Evolutionary conservation across 768 basidiomycete species (phyloP), one percentile per base, ranked within the genome.

Genomic region (Megacollybia marginata): DNA sequence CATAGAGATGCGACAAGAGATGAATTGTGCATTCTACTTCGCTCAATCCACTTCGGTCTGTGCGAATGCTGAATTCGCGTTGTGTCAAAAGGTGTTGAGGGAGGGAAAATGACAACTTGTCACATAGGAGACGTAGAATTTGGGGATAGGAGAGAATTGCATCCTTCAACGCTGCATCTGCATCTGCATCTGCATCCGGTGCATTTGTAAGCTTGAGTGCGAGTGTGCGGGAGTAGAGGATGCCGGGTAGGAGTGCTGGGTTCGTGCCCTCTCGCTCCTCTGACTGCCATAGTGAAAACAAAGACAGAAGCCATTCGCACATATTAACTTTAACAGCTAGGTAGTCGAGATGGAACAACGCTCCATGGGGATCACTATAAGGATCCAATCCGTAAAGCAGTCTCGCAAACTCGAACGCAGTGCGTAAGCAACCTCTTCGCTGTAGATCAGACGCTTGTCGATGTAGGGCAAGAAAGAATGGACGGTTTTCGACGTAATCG

Each of bases 401-500:
- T n/a, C 87, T 79, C 0, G 90, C 82, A 57, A 92, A 93, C 61
- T 96, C 92, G 64, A 96, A 95, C 0, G 92, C 82, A 0, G 95
- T 92, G 15, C 92, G 79, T 48, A 85, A 79, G 57, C 91, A 91
- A 0, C 95, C 96, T 36, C 95, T 72, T n/a, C 91, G 80, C 50
- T 88, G 85, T 5, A 96, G 73, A 55, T 94, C 88, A 9, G 81
- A 78, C 2, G 93, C 76, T 59, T 90, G 85, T 49, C 92, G 76
- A 56, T 92, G 89, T 1, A 96, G 53, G 1, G 89, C 92, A 7
- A 95, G 78, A 69, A 87, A 97, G 65, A 99, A 89, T 0, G 92
- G 89, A 36, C 95, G 74, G 57, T 95, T 97, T 65, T 97, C 94
- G 10, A 96, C 88, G 11, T 69, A 75, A 54, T 90, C 83, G 62